Base-by-base conservation (phyloP, 2,329 filamentous ascomycete genomes). In the Leptodontidium sp. region DNA sequence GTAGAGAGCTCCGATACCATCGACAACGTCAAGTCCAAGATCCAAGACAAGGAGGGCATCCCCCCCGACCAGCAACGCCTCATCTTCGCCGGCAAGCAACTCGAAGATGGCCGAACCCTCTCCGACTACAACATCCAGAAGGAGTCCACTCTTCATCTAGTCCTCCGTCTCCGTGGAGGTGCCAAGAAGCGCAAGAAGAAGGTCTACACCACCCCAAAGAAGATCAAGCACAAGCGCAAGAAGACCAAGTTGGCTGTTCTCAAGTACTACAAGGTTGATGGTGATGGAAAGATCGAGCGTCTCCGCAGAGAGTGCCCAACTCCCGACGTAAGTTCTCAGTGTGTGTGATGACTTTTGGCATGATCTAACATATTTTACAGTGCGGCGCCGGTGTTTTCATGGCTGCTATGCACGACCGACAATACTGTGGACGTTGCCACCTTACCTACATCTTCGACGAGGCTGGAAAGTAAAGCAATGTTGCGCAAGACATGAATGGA, bases 161-260 rank as follows among this genome's bases (percentile, higher is more conserved):
- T 99, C 80, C 91, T 99, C 79, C 93, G 96, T 83, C 94, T 99
- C 73, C 96, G 95, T 90, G 96, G 96, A 89, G 96, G 95, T 85
- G 94, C 85, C 83, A 99, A 99, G 94, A 98, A 98, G 93, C 91
- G 97, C 86, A 99, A 99, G 93, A 97, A 97, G 94, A 99, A 99
- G 94, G 96, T 99, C 79, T 99, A 99, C 93, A 98, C 93, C 84
- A 99, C 96, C 81, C 96, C 96, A 84, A 99, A 99, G 94, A 99
- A 99, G 94, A 99, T 99, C 92, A 99, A 99, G 96, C 96, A 99
- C 92, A 99, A 99, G 94, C 92, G 94, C 89, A 99, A 98, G 94
- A 99, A 99, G 95, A 97, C 93, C 91, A 99, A 99, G 92, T 88
- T 99, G 84, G 96, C 96, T 81, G 95, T 99, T 79, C 94, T 99